Base-by-base conservation (phyloP, 441 rosid genomes). In the Euphorbia corollata region DNA sequence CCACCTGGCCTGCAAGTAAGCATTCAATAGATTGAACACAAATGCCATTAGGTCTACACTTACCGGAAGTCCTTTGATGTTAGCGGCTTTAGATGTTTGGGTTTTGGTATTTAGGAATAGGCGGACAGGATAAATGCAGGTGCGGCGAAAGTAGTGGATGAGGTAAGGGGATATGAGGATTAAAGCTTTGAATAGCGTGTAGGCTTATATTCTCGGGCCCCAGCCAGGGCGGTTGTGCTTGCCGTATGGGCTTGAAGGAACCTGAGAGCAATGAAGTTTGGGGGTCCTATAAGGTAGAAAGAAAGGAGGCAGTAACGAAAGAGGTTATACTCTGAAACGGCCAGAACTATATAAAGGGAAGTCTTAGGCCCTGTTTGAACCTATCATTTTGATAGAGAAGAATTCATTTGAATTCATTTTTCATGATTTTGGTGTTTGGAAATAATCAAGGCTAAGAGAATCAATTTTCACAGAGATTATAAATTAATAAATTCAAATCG, bases 171-270 rank as follows among this genome's bases (percentile, higher is more conserved):
- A 71, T 45, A 89, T 73, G 71, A 89, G 78, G 60, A 85, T 30
- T 68, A 85, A 19, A 9, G 97, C 72, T 76, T 78, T 85, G 8
- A 85, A 86, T 0, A 89, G 73, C 11, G 92, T 80, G n/a, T 53
- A 97, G 97, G 71, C 88, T 86, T 72, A 69, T 39, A 94, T 57
- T 61, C 86, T 75, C 48, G 94, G 96, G 2, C 99, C 99, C 94
- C 94, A 94, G 2, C 99, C 97, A 0, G 84, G 72, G 22, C 97
- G 96, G 72, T 73, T 72, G 85, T 91, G 98, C 80, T 91, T 91
- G 32, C 99, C 98, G 68, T 94, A 91, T 4, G 97, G 43, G 92
- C 92, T 76, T 88, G 90, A 70, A 88, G 82, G 91, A 82, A 88
- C 41, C 58, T 72, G 15, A 91, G 85, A 71, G 82, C 63, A 66